A percentile compares a stretch with the other conserved stretches of the same genome.
Evolutionary conservation across 495 filamentous ascomycete genomes (phyloP).

Genomic region (Penicilliopsis zonata): DNA sequence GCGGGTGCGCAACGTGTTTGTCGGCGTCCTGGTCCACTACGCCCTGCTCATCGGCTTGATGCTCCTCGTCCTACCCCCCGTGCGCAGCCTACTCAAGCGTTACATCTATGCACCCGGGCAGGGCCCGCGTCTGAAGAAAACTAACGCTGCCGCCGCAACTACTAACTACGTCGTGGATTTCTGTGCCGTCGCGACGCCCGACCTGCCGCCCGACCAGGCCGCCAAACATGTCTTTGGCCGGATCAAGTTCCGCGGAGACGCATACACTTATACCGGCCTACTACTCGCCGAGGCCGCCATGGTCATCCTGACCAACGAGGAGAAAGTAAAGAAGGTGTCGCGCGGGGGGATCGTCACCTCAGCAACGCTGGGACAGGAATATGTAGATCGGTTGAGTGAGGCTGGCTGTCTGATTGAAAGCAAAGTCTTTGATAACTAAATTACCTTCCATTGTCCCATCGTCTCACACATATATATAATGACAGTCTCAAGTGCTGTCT

Average conservation of each 20-base stretch:
- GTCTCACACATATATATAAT: background rate
- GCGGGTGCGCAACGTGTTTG: conserved; percentile 45
- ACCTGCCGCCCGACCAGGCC: conserved; percentile 27
- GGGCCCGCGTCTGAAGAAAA: conserved; percentile 51
- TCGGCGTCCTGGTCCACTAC: conserved; percentile 45
- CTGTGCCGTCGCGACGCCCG: conserved; percentile 52
- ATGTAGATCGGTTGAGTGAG: conserved; percentile 55
- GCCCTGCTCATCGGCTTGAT: conserved; percentile 37
- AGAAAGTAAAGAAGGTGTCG: conserved; percentile 41
- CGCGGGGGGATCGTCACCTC: conserved; percentile 67
- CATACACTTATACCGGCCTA: conserved; percentile 61
- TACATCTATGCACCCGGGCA: conserved; percentile 53
- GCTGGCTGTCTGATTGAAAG: conserved; percentile 53
- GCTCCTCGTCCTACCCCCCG: conserved; percentile 40
- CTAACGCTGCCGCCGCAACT: conserved; percentile 39
- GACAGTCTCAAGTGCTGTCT: background rate
- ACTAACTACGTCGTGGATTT: conserved; percentile 53
- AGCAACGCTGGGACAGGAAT: conserved; percentile 69
- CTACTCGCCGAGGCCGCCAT: conserved; percentile 59
- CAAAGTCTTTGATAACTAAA: conserved; percentile 16
- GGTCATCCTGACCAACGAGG: conserved; percentile 52
- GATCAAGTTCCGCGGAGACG: conserved; percentile 44
- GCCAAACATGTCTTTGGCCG: conserved; percentile 43
- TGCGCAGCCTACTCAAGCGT: conserved; percentile 40
- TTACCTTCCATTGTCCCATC: background rate